Evolutionary conservation across 768 basidiomycete genomes (phyloP).

Genomic region (Phallus indusiatus): DNA sequence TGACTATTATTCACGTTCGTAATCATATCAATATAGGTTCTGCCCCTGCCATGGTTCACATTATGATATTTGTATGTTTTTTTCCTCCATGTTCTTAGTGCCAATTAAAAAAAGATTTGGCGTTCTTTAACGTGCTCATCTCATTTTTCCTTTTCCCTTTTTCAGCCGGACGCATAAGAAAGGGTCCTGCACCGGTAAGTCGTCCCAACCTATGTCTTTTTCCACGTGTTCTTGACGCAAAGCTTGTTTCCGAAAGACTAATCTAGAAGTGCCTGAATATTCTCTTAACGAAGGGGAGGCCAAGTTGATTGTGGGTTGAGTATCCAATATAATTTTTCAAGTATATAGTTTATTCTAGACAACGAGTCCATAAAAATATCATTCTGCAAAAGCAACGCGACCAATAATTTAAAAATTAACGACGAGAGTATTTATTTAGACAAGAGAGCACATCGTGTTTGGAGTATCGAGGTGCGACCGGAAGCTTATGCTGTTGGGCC

Average conservation of each 20-base stretch:
- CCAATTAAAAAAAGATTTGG: not conserved
- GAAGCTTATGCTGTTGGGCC: slow-evolving; percentile 41
- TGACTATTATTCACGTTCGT: slow-evolving; percentile 2
- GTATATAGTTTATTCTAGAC: not conserved
- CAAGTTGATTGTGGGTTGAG: slow-evolving; percentile 80
- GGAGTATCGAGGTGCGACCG: slow-evolving; percentile 49
- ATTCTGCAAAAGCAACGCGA: not conserved
- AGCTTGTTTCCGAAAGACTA: slow-evolving; percentile 48
- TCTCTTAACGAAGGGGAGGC: slow-evolving; percentile 81
- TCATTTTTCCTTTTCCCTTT: slow-evolving; percentile 7
- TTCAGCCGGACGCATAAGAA: slow-evolving; percentile 85
- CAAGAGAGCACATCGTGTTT: slow-evolving; percentile 53
- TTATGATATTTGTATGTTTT: slow-evolving; percentile 80
- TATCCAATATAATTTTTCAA: not conserved
- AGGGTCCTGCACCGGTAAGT: slow-evolving; percentile 91
- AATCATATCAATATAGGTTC: slow-evolving; percentile 54
- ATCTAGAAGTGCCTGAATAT: slow-evolving; percentile 87
- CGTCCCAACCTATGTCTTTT: not conserved
- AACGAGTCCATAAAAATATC: not conserved
- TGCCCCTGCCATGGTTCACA: slow-evolving; percentile 99
- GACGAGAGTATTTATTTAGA: slow-evolving; percentile 38
- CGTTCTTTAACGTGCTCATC: not conserved
- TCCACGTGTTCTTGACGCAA: not conserved
- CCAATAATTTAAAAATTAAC: not conserved
- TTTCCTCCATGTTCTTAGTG: slow-evolving; percentile 3